Conservation (phyloP, 306 rosid species). For the Rosa persica region DNA sequence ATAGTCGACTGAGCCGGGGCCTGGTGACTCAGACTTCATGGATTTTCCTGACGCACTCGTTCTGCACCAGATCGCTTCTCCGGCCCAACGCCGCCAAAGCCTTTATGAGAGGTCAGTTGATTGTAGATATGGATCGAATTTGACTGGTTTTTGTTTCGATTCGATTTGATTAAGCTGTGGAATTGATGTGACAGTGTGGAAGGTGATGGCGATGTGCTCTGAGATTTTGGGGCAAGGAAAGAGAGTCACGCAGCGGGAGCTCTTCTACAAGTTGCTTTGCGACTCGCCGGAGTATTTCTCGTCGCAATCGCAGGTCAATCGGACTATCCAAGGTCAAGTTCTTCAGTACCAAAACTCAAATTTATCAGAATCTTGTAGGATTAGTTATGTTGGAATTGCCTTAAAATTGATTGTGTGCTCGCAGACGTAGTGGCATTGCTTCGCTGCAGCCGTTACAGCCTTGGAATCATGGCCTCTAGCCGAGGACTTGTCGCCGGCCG, state of each 20-base stretch:
- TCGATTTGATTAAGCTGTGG: neutral
- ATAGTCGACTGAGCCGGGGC: constrained; percentile 57
- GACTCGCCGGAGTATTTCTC: constrained; percentile 66
- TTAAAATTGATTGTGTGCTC: neutral
- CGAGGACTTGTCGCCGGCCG: constrained; percentile 87
- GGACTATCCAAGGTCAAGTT: constrained; percentile 76
- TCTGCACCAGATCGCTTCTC: constrained; percentile 66
- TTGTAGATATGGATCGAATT: neutral
- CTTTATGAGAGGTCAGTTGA: constrained; percentile 61
- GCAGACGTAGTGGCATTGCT: constrained; percentile 88
- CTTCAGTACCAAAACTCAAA: neutral
- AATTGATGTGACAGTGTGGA: constrained; percentile 59
- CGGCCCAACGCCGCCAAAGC: constrained; percentile 70
- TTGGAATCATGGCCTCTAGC: constrained; percentile 96
- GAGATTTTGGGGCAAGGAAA: constrained; percentile 69
- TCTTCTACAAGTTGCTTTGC: constrained; percentile 79
- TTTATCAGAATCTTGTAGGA: neutral
- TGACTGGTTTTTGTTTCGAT: neutral
- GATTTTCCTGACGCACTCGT: constrained; percentile 65
- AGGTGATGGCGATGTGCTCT: constrained; percentile 83
- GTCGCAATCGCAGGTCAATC: constrained; percentile 73
- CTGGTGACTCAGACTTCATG: constrained; percentile 56
- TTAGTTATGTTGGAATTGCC: neutral
- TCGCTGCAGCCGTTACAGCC: constrained; percentile 85
- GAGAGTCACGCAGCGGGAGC: constrained; percentile 90